Conservation (phyloP, 176 grass and related monocot genomes). For the Coix lacrymajobi region DNA sequence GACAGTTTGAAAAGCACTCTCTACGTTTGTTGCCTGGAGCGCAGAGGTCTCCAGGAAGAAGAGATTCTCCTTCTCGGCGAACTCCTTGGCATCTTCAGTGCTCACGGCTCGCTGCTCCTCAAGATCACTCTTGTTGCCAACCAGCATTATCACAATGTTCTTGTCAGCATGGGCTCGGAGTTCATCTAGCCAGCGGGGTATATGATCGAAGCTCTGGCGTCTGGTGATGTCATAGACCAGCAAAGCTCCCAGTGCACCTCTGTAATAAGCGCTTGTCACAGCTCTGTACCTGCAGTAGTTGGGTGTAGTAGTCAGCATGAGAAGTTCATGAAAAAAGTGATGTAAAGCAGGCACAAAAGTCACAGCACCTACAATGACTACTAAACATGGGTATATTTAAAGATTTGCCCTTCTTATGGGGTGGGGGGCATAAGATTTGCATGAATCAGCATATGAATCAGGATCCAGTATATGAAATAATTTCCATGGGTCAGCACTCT, state of each 20-base stretch:
- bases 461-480: not conserved
- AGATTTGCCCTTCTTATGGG: too few species aligned
- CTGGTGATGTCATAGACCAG: conserved; percentile 81
- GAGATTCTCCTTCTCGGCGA: conserved; percentile 69
- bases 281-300: conserved; percentile 57
- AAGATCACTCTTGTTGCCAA: conserved; percentile 73
- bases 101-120: conserved; percentile 54
- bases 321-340: not conserved
- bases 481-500: not conserved
- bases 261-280: conserved; percentile 77
- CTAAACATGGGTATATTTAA: too few species aligned
- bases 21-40: conserved; percentile 57
- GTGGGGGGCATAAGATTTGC: too few species aligned
- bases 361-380: not conserved
- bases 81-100: conserved; percentile 63
- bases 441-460: too few species aligned
- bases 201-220: conserved; percentile 80
- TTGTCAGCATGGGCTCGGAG: conserved; percentile 66
- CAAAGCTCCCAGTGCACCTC: conserved; percentile 59
- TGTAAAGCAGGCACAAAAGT: not conserved
- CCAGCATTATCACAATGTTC: conserved; percentile 83
- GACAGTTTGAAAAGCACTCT: conserved; percentile 61
- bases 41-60: conserved; percentile 80
- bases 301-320: conserved; percentile 11
- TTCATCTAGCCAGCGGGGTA: conserved; percentile 74